phyloP scores from a whole-genome alignment of 1,284 basidiomycete genomes.

The Rhodotorula sp. region DNA sequence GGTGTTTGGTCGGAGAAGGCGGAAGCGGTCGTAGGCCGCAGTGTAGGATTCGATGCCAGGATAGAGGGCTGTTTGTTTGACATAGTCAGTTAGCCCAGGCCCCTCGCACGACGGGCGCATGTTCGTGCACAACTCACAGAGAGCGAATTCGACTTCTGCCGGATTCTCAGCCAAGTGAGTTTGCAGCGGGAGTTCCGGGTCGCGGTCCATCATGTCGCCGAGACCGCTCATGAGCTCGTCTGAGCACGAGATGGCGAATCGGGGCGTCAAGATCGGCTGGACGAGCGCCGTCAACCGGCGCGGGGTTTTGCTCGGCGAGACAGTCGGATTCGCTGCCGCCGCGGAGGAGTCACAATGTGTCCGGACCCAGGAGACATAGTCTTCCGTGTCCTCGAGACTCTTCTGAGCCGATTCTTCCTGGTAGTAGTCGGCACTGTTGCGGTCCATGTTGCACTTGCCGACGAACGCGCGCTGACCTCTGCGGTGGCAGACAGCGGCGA shows the following conservation, averaged over 20 bases:
- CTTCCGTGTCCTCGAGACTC: slow-evolving; percentile 63
- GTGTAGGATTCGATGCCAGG: slow-evolving; percentile 49
- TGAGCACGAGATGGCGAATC: slow-evolving; percentile 92
- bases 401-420: slow-evolving; percentile 59
- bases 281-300: slow-evolving; percentile 57
- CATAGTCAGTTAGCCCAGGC: neutral
- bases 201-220: slow-evolving; percentile 55
- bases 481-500: slow-evolving; percentile 71
- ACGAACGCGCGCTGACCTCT: slow-evolving; percentile 82
- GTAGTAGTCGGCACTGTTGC: slow-evolving; percentile 68
- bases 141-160: slow-evolving; percentile 62
- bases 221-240: slow-evolving; percentile 66
- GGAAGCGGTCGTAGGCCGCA: slow-evolving; percentile 73
- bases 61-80: slow-evolving; percentile 33
- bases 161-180: slow-evolving; percentile 90
- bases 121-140: slow-evolving; percentile 6
- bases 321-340: neutral
- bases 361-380: slow-evolving; percentile 69
- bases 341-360: slow-evolving; percentile 42
- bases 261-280: slow-evolving; percentile 85
- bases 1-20: slow-evolving; percentile 73
- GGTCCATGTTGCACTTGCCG: slow-evolving; percentile 93
- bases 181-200: slow-evolving; percentile 68
- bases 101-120: neutral
- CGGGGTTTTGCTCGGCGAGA: slow-evolving; percentile 6